Percentiles rank a stretch among this genome's conserved stretches.
phyloP scores from a whole-genome alignment of 805 yeast genomes.

The Teunomyces gatunensis region DNA sequence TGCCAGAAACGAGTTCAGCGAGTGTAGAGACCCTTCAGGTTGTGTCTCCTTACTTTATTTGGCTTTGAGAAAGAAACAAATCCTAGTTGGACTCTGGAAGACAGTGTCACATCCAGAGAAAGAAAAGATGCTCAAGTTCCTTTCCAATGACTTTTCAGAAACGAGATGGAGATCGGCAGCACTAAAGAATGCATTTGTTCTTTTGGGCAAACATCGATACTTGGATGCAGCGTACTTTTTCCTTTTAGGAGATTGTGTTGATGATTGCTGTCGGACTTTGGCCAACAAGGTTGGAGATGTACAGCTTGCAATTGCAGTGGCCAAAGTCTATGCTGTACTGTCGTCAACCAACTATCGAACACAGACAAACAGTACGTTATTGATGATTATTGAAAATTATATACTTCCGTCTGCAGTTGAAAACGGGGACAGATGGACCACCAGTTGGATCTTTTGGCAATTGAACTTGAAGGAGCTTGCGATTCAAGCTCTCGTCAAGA shows the following conservation, averaged over 20 bases:
- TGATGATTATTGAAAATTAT: constrained; percentile 45
- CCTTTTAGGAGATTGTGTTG: constrained; percentile 68
- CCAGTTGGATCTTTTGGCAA: constrained; percentile 80
- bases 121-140: constrained; percentile 73
- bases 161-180: constrained; percentile 88
- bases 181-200: constrained; percentile 84
- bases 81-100: constrained; percentile 80
- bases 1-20: constrained; percentile 69
- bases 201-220: constrained; percentile 83
- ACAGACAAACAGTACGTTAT: constrained; percentile 25
- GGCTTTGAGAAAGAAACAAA: constrained; percentile 73
- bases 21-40: constrained; percentile 65
- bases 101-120: constrained; percentile 77
- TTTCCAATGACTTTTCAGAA: constrained; percentile 71
- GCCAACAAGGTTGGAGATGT: constrained; percentile 65
- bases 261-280: constrained; percentile 76
- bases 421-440: constrained; percentile 74
- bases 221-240: constrained; percentile 89
- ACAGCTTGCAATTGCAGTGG: constrained; percentile 75
- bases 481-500: constrained; percentile 61
- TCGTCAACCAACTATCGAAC: background rate
- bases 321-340: constrained; percentile 58
- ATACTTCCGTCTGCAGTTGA: constrained; percentile 56
- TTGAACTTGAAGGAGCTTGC: constrained; percentile 42
- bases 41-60: constrained; percentile 70